Base-by-base conservation (phyloP, 768 basidiomycete species). In the Xanthoconium stramineum region DNA sequence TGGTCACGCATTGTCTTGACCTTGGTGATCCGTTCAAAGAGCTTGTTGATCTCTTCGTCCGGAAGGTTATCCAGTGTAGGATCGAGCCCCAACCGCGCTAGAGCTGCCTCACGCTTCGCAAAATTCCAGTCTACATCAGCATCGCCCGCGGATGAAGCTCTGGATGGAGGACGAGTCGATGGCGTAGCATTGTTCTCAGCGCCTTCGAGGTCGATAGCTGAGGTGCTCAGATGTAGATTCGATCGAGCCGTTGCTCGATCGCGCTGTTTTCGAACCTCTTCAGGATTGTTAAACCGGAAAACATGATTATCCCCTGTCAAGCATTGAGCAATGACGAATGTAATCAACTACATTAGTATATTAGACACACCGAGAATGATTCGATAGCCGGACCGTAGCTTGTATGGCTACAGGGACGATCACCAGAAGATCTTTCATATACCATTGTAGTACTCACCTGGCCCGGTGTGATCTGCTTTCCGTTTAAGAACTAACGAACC, bases 231-330 rank as follows among this genome's bases (percentile, higher is more conserved):
- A 53, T 84, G 83, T 66, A 89, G 70, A 68, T 80, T 86, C 20
- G 89, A 89, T 68, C 81, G 86, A 51, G 82, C 79, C 11, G 83
- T 86, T 3, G 87, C 88, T 40, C 91, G 85, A 72, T 95, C 89
- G 42, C 94, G 85, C 65, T 85, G 89, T 67, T 91, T 94, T 60
- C 94, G 90, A 58, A 95, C 94, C 72, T 94, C 92, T 71, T 94
- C 92, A 1, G 94, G 94, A 65, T 96, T 90, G 67, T 91, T 98
- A 74, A 97, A 98, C 17, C 97, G 84, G 73, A 99, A 99, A 53
- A 98, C 94, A 75, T 99, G 97, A 61, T 94, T 87, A 63, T 98
- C 95, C 52, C 96, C 91, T 92, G 57, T 53, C n/a, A 43, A 20
- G 54, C 52, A 19, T 55, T 51, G 48, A 56, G 55, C 53, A 55